phyloP scores from a whole-genome alignment of 1,284 basidiomycete species.

The Entoloma clypeatum region DNA sequence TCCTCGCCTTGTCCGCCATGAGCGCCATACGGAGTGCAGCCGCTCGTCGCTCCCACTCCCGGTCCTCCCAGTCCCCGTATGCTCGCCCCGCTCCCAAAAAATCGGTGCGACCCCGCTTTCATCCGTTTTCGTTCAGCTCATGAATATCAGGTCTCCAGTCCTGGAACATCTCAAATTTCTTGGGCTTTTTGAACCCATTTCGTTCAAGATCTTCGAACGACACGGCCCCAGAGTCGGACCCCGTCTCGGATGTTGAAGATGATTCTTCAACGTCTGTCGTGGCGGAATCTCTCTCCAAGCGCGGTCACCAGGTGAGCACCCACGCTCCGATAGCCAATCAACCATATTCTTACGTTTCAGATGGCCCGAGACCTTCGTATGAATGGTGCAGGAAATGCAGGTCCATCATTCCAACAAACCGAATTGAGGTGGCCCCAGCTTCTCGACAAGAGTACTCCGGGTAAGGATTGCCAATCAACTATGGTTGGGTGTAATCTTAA shows the following conservation, averaged over 20 bases:
- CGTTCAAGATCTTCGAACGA: conserved; percentile 23
- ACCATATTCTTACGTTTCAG: conserved; percentile 7
- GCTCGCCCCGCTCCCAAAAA: conserved; percentile 36
- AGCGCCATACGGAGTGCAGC: conserved; percentile 47
- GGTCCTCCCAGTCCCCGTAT: conserved; percentile 39
- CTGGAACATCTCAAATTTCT: conserved; percentile 48
- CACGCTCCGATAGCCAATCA: neutral
- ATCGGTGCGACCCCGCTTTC: conserved; percentile 36
- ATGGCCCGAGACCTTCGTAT: conserved; percentile 6
- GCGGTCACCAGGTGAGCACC: conserved; percentile 30
- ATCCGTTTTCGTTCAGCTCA: conserved; percentile 4
- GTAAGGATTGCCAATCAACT: conserved; percentile 20
- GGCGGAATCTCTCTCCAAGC: conserved; percentile 26
- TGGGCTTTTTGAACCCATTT: conserved; percentile 47
- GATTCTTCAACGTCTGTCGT: conserved; percentile 11
- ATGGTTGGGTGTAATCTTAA: neutral
- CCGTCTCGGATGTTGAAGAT: conserved; percentile 10
- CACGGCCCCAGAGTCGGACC: conserved; percentile 6
- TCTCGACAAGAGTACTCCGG: conserved; percentile 36
- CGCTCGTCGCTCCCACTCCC: conserved; percentile 33
- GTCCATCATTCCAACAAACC: conserved; percentile 1
- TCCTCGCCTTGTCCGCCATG: conserved; percentile 31
- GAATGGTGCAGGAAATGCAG: neutral
- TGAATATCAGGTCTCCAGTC: conserved; percentile 30
- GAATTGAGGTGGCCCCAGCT: no score